Evolutionary conservation across 2,329 filamentous ascomycete genomes (phyloP).

Genomic region (Fusarium sp.): DNA sequence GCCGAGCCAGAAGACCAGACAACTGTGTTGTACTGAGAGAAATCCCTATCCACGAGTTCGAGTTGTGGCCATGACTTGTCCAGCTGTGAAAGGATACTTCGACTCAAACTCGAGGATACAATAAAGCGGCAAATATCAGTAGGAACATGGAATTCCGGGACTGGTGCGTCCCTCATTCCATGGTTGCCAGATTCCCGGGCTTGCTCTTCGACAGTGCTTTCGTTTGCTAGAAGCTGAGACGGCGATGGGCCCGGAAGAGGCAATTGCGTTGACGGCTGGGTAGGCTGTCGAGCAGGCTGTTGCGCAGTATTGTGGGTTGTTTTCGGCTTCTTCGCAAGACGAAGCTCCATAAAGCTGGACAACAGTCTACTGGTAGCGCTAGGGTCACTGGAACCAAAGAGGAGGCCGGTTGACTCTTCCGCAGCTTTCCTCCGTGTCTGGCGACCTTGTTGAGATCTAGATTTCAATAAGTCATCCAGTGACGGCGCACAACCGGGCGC

Average conservation of each 20-base stretch:
- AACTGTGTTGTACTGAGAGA: slow-evolving; percentile 51
- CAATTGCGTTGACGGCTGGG: neutral
- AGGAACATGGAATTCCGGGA: slow-evolving; percentile 33
- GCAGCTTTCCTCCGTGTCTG: slow-evolving; percentile 4
- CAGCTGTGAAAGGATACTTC: slow-evolving; percentile 59
- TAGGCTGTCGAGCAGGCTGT: neutral
- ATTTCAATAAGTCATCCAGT: slow-evolving; percentile 9
- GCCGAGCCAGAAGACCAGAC: slow-evolving; percentile 44
- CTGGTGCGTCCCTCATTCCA: neutral
- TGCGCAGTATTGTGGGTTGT: neutral
- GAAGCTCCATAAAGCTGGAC: slow-evolving; percentile 46
- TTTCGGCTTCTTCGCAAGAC: slow-evolving; percentile 41
- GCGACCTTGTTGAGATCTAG: neutral
- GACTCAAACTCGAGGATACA: slow-evolving; percentile 58
- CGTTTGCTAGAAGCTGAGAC: neutral
- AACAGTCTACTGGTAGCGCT: slow-evolving; percentile 44
- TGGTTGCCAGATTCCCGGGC: neutral
- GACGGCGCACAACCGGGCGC: neutral
- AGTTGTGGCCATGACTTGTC: slow-evolving; percentile 57
- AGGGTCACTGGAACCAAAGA: slow-evolving; percentile 30
- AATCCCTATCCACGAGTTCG: slow-evolving; percentile 68
- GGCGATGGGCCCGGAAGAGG: neutral
- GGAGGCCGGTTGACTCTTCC: neutral
- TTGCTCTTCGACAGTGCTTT: neutral
- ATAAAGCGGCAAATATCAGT: slow-evolving; percentile 51